Evolutionary conservation across 805 yeast genomes (phyloP).

Genomic region (Blastobotrys peoriensis): DNA sequence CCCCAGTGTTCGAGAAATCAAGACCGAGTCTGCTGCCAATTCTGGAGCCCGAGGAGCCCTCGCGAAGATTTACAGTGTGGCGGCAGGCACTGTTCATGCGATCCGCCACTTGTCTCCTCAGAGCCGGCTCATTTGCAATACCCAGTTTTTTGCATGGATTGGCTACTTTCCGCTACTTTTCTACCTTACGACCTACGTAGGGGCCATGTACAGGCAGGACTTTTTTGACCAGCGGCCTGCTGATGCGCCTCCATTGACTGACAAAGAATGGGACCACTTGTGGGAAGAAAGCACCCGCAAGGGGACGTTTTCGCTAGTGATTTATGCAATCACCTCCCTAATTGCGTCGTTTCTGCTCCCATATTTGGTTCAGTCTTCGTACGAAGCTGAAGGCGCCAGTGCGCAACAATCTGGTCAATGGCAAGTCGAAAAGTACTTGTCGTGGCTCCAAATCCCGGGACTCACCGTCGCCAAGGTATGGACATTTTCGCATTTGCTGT

Average conservation of each 20-base stretch:
- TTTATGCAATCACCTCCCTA: conserved; percentile 45
- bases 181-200: conserved; percentile 61
- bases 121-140: conserved; percentile 45
- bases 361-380: conserved; percentile 33
- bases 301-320: conserved; percentile 47
- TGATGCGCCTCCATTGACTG: conserved; percentile 36
- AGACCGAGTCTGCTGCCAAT: background rate
- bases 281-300: conserved; percentile 45
- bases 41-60: background rate
- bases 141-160: conserved; percentile 62
- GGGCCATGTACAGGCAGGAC: conserved; percentile 45
- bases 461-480: conserved; percentile 39
- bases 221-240: conserved; percentile 30
- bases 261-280: conserved; percentile 32
- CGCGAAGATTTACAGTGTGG: conserved; percentile 9
- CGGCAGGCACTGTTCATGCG: conserved; percentile 13
- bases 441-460: conserved; percentile 1
- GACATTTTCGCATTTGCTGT: conserved; percentile 46
- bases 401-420: conserved; percentile 6
- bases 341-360: conserved; percentile 42
- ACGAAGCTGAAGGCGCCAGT: conserved; percentile 4
- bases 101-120: conserved; percentile 41
- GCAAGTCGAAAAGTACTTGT: background rate
- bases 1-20: conserved; percentile 7
- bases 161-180: conserved; percentile 63